Percentiles rank a stretch among this genome's conserved stretches.
Conservation (phyloP, 2,329 filamentous ascomycete genomes). For the Alternaria sp. region DNA sequence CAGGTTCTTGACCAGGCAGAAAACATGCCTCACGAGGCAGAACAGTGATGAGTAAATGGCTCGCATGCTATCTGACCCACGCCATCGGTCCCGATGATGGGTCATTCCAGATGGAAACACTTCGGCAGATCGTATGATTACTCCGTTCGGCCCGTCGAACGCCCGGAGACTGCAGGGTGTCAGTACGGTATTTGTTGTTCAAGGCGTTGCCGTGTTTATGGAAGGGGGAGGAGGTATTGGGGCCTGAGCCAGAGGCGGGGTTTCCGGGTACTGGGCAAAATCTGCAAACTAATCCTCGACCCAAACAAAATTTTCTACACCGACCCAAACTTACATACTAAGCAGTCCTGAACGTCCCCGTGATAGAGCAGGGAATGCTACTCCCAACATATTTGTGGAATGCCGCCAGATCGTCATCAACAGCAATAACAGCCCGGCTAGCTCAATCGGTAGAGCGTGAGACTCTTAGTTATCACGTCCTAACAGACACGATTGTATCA, state of each 20-base stretch:
- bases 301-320: not conserved
- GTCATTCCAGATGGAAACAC: not conserved
- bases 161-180: not conserved
- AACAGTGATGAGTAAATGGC: not conserved
- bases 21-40: constrained; percentile 11
- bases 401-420: not conserved
- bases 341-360: too few relatives aligned
- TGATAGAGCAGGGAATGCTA: not conserved
- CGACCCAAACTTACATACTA: not conserved
- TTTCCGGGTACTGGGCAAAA: not conserved
- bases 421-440: constrained; percentile 24
- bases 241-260: not conserved
- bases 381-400: not conserved
- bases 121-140: not conserved
- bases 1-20: not conserved
- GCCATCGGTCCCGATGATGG: not conserved
- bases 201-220: not conserved
- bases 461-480: constrained; percentile 46
- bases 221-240: not conserved
- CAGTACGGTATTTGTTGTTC: not conserved
- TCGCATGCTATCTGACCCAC: not conserved
- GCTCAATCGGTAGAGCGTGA: constrained; percentile 55
- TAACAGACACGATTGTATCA: constrained; percentile 18
- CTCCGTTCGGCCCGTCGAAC: not conserved
- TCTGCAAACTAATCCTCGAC: too few relatives aligned